Base-by-base conservation (phyloP, 148 eudicot species). In the Gaultheria prostrata region DNA sequence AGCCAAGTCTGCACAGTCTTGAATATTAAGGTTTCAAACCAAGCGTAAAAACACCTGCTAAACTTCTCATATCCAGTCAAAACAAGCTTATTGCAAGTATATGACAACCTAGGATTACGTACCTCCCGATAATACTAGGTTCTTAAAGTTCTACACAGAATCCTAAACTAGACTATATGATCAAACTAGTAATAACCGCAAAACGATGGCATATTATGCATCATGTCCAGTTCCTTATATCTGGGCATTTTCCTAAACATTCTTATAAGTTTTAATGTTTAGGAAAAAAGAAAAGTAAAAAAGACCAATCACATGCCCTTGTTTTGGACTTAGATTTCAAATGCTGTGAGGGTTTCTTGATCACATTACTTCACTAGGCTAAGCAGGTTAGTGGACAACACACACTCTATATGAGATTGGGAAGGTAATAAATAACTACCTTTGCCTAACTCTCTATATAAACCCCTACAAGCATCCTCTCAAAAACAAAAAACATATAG, bases 401-500 rank as follows among this genome's bases (percentile, higher is more conserved):
- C 53, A 14, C 45, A 28, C 0, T 26, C 77, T 8, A 39, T 2
- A 43, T 73, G 50, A 39, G 77, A 73, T 43, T n/a, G 33, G 33
- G 54, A 26, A 63, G 35, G 26, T 46, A 45, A 80, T 65, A 81
- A 30, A 82, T 70, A 69, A 30, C 77, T 5, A 48, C 4, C 67
- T 10, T 10, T 50, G 49, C 48, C 77, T 15, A 15, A 20, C 43
- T 6, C 71, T 80, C 56, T 75, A 26, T 81, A 85, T 50, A 51
- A 32, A 70, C 77, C 63, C 17, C n/a, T 20, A 10, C 65, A 70
- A 69, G 63, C 83, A 71, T 49, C 63, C 46, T 39, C 77, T n/a
- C 6, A 14, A 63, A 46, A 21, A 24, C 51, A 80, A 26, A 7
- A 35, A n/a, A 80, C 32, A 8, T 10, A n/a, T 20, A 20, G 18